Evolutionary conservation across 2,329 filamentous ascomycete genomes (phyloP).

Genomic region (Aspergillus piperis): DNA sequence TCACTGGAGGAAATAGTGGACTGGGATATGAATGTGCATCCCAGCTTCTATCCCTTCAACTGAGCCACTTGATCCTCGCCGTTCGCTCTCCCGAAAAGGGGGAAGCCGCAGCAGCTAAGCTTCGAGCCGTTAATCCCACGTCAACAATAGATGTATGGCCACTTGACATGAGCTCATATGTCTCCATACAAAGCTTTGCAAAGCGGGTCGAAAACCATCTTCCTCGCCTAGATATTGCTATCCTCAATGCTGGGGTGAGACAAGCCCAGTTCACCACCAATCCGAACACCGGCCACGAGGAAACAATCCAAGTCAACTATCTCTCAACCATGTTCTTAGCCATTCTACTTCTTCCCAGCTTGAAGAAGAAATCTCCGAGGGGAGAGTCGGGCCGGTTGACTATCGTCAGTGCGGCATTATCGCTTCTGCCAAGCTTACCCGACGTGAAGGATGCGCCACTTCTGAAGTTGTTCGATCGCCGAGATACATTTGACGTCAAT

Average conservation of each 20-base stretch:
- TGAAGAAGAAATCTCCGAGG: slow-evolving; percentile 13
- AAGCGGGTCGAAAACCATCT: not conserved
- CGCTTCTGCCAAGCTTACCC: not conserved
- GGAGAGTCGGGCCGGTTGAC: not conserved
- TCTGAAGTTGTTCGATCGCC: not conserved
- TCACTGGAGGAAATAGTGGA: slow-evolving; percentile 53
- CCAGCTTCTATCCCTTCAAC: slow-evolving; percentile 45
- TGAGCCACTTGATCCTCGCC: slow-evolving; percentile 48
- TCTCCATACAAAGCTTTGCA: not conserved
- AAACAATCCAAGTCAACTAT: slow-evolving; percentile 31
- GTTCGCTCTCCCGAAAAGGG: slow-evolving; percentile 48
- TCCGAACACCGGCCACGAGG: slow-evolving; percentile 21
- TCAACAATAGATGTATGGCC: slow-evolving; percentile 12
- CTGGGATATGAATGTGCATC: slow-evolving; percentile 50
- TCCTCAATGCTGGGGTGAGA: slow-evolving; percentile 43
- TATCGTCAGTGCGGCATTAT: not conserved
- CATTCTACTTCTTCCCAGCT: slow-evolving; percentile 21
- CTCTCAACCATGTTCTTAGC: slow-evolving; percentile 29
- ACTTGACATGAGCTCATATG: slow-evolving; percentile 1
- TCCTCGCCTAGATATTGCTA: slow-evolving; percentile 17
- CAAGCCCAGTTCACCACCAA: slow-evolving; percentile 17
- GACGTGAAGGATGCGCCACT: not conserved
- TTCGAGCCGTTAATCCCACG: slow-evolving; percentile 43
- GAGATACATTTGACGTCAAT: not conserved
- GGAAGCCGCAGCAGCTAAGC: slow-evolving; percentile 45